Evolutionary conservation across 163 green algal genomes (phyloP), one percentile per base, ranked within the genome.

Genomic region (Picocystis sp.): DNA sequence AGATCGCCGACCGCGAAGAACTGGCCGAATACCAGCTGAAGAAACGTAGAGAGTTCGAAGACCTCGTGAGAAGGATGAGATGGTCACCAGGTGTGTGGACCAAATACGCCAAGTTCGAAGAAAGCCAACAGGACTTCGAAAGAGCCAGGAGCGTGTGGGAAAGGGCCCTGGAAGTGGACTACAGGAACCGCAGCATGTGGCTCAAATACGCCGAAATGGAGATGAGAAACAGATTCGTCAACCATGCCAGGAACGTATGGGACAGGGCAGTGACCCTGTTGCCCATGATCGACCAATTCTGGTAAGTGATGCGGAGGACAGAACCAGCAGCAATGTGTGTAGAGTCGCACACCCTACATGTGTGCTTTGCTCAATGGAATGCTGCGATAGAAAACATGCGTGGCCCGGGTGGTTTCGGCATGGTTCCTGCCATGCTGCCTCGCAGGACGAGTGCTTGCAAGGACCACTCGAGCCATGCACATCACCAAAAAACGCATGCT

Each of bases 231-330:
- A 72, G 81, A 42, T 93, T 93, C 64, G 77, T 97, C 52, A 96
- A 96, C 74, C 89, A 97, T 68, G 90, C 90, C 21, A 71, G 90
- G 60, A 99, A 99, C 68, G 74, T 99, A 25, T 96, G 86, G 87
- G 87, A 97, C 77, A 69, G 86, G 1, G 87, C 81, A 12, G 66
- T 74, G 22, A 59, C 57, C 22, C 56, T 73, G 38, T 60, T 76
- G 2, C 67, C 67, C 11, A 79, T 86, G 48, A 57, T 94, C 3
- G 86, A 97, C 70, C 80, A 94, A 76, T 77, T 96, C 19, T 96
- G 87, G 87, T 89, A 81, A 62, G 89, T 75, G 93, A 91, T 34
- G 47, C 47, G 10, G 22, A 19, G 50, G 35, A 6, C 19, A 11
- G 22, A 50, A 19, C 17, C 22, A 35, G 21, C 50, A 48, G 21